Percentiles rank a stretch among this genome's conserved stretches.
Evolutionary conservation across 495 filamentous ascomycete species (phyloP).

Genomic region (Parmelia sp.): DNA sequence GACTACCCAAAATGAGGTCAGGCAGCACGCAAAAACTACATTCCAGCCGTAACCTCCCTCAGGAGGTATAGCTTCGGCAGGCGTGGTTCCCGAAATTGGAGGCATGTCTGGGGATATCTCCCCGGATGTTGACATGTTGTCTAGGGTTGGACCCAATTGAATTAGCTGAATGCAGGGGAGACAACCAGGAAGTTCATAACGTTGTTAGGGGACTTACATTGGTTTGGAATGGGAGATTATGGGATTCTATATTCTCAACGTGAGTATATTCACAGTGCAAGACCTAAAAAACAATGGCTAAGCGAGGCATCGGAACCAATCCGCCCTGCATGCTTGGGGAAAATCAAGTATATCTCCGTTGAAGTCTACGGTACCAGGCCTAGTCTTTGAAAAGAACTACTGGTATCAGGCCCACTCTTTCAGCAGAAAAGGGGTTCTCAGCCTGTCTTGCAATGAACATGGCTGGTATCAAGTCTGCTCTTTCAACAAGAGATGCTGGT

Average conservation of each 20-base stretch:
- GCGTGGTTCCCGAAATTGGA: background rate
- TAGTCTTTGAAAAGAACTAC: no score
- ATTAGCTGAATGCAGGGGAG: no score
- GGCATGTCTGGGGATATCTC: background rate
- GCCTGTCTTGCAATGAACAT: background rate
- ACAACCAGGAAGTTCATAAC: background rate
- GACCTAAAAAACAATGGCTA: background rate
- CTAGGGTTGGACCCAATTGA: background rate
- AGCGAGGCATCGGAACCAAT: background rate
- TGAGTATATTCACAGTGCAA: background rate
- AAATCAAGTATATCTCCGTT: background rate
- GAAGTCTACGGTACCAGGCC: no score
- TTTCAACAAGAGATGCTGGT: no score
- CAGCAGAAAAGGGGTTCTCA: background rate
- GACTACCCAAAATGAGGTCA: conserved; percentile 50
- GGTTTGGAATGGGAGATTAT: background rate
- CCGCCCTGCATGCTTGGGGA: background rate
- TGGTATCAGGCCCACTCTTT: background rate
- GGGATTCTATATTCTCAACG: background rate
- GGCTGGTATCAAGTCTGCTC: no score
- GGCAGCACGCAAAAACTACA: conserved; percentile 45
- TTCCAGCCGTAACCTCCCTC: conserved; percentile 58
- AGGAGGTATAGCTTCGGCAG: conserved; percentile 26
- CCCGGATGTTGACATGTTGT: background rate
- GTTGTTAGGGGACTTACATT: background rate